Conservation (phyloP, 192 early-diverging fungal genomes). For the Funneliformis geosporum region DNA sequence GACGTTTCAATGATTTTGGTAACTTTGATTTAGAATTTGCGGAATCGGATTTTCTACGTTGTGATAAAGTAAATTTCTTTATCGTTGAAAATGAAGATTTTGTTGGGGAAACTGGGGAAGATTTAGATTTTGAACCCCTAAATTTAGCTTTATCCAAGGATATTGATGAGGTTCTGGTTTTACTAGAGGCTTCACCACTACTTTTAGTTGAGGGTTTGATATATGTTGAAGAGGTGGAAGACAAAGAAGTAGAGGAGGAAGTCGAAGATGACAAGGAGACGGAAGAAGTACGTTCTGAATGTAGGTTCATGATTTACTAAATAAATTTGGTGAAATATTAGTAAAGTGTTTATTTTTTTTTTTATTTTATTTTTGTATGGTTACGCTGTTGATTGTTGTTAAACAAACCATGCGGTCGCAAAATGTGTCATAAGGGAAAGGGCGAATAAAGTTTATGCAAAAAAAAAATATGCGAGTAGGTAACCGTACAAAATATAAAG, state of each 20-base stretch:
- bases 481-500: no score
- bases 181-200: not conserved
- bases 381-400: not conserved
- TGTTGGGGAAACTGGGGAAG: not conserved
- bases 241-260: not conserved
- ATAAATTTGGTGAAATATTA: no score
- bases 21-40: not conserved
- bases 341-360: no score
- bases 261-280: not conserved
- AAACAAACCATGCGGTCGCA: not conserved
- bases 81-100: not conserved
- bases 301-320: constrained; percentile 14
- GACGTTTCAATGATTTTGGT: not conserved
- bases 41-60: not conserved
- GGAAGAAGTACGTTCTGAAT: not conserved
- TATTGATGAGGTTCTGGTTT: not conserved
- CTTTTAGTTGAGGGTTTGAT: not conserved
- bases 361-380: no score
- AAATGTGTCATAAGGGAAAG: not conserved
- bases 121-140: not conserved
- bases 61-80: not conserved
- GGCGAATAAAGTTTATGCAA: not conserved
- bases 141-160: not conserved
- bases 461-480: not conserved
- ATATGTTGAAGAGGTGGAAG: not conserved